Conservation (phyloP, 345 rosid genomes). For the Balakata baccata region DNA sequence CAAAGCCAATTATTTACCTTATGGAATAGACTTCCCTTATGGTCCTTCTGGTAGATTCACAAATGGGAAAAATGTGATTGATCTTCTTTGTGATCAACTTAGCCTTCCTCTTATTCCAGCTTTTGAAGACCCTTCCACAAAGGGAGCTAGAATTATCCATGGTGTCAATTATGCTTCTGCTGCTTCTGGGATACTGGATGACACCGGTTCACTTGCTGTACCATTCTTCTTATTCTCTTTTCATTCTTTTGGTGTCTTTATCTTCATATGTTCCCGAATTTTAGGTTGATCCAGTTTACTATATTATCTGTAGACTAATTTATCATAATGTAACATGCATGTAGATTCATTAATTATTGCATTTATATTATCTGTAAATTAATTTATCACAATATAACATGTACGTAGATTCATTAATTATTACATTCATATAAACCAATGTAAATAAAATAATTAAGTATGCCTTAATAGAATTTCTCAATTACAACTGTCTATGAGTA, state of each 20-base stretch:
- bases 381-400: no score
- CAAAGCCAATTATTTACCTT: constrained; percentile 49
- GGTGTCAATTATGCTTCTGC: constrained; percentile 66
- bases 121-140: constrained; percentile 43
- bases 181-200: constrained; percentile 58
- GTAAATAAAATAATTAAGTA: no score
- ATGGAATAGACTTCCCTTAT: constrained; percentile 52
- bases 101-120: constrained; percentile 44
- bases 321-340: no score
- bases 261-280: not conserved
- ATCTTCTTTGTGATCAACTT: constrained; percentile 40
- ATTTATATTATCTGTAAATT: no score
- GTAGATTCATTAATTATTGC: no score
- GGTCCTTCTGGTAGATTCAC: constrained; percentile 63
- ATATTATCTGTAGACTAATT: no score
- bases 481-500: no score
- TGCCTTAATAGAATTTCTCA: no score
- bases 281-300: no score
- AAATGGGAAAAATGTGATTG: constrained; percentile 57
- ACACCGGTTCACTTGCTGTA: constrained; percentile 48
- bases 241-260: not conserved
- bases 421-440: no score
- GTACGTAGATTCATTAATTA: no score
- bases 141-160: constrained; percentile 29
- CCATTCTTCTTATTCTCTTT: not conserved